Base-by-base conservation (phyloP, 371 early-diverging fungal species). In the Catenaria anguillulae region DNA sequence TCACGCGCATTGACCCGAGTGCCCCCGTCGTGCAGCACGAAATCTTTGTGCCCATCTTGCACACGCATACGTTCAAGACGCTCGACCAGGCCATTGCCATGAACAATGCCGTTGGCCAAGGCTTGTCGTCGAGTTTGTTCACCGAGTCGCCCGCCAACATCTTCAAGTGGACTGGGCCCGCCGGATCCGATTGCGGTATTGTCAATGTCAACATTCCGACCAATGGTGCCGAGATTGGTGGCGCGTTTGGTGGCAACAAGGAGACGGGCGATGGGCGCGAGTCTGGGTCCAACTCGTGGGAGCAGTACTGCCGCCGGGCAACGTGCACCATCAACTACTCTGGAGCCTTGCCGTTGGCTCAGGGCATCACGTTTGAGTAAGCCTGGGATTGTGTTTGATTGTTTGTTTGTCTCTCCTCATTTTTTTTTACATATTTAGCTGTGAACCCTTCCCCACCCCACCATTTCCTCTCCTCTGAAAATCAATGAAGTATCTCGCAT, bases 181-280 rank as follows among this genome's bases (percentile, higher is more conserved):
- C 33, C 3, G 96, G 97, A 29, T 91, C 93, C 21, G 97, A 97
- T 74, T 94, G 93, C 66, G 97, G 97, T 63, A 93, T 97, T 48
- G 92, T 94, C 70, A 97, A 97, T 70, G 89, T 92, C 56, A 97
- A 97, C 78, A 86, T 94, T 64, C 96, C 97, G 46, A 95, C 97
- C 54, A 93, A 91, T 71, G 97, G 97, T 43, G 96, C 97, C 15
- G 96, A 96, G 74, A 93, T 96, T 71, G 97, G 97, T 40, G 95
- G 96, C 60, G 97, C 97, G 12, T 95, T 96, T 74, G 97, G 97
- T 56, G 96, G 95, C 60, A 92, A 96, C 72, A 91, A 96, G 79
- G 97, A 93, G 69, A 96, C 94, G 42, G 97, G 96, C 59, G 92
- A 96, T 55, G 96, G 96, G 42, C 88, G 93, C 65, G 93, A 96